Base-by-base conservation (phyloP, 768 basidiomycete species). In the Lentinus brumalis region DNA sequence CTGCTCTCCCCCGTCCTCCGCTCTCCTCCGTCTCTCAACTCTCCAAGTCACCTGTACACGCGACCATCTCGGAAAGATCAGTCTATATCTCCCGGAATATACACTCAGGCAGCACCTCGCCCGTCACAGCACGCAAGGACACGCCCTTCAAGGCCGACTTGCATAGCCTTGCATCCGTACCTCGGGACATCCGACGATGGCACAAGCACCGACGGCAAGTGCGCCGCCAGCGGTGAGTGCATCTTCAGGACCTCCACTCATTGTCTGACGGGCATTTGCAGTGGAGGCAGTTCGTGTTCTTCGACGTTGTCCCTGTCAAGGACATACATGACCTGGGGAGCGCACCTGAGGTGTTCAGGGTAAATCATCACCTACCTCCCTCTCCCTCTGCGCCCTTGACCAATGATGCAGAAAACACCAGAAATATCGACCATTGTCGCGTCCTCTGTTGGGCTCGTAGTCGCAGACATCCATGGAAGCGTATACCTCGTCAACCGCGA, bases 401-500 rank as follows among this genome's bases (percentile, higher is more conserved):
- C 51, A 50, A 57, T 64, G 21, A 30, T 51, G 38, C 59, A 89
- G 83, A 80, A 78, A 57, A 79, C 90, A 1, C 76, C 83, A 52
- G 92, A 93, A 78, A 87, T 95, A 53, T 91, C 94, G 0, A 82
- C 85, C 0, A 78, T 90, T 31, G 72, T 82, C 0, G 79, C 84
- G 0, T 88, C 90, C 0, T 83, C 85, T 15, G 77, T 77, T 53
- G 91, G 91, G 5, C 74, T 91, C 0, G 76, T 94, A 11, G 84
- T 92, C 32, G 94, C 94, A 14, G 93, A 95, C 72, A 87, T 92
- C 30, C 89, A 94, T 72, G 94, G 93, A 11, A 88, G 85, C 62
- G 76, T 95, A 9, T 92, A 94, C 71, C 74, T 90, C 10, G 81
- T 95, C 35, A 86, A 88, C 72, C 78, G 83, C 39, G 84, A 89